Base-by-base conservation (phyloP, 768 basidiomycete genomes). In the Pholiota microspora region DNA sequence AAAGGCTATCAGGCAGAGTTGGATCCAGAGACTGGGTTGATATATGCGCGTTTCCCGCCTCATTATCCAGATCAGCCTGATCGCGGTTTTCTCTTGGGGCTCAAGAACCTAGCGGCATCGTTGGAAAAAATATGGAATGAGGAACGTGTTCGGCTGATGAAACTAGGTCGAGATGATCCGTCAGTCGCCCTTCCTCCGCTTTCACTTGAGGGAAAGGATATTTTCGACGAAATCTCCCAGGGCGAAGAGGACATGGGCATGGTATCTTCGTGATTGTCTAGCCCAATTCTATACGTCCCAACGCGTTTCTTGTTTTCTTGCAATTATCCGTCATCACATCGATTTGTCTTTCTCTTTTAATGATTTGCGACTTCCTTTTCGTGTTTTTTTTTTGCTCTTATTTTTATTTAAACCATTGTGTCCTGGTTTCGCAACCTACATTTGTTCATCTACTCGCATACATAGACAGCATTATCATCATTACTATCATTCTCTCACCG, bases 21-120 rank as follows among this genome's bases (percentile, higher is more conserved):
- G 38, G 94, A 98, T 64, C 83, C 85, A 3, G 84, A 84, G 59
- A 91, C 85, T 2, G 94, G 95, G 2, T 71, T 91, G 40, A 78
- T 96, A 12, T 90, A 91, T 64, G 97, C 96, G 27, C 84, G 94
- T 42, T 99, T 97, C 71, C 95, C 94, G 3, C 96, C 96, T 1
- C 94, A 92, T 66, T 90, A 92, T 59, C 86, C 88, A 1, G 84
- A 89, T 38, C 81, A 88, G 67, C 91, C 97, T 18, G 97, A 99
- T 71, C 85, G 92, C 48, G 97, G 97, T 5, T 98, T 98, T 71
- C 71, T 98, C 27, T 91, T 89, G 66, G 97, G 97, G 3, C 70
- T 99, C 69, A 88, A 86, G 76, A 93, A 80, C 66, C 71, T 98
- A 27, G 79, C 89, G 9, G 79, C 80, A 60, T 77, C 89, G 29